Conservation (phyloP, 2,329 filamentous ascomycete genomes). For the Diplodia scrobiculata region DNA sequence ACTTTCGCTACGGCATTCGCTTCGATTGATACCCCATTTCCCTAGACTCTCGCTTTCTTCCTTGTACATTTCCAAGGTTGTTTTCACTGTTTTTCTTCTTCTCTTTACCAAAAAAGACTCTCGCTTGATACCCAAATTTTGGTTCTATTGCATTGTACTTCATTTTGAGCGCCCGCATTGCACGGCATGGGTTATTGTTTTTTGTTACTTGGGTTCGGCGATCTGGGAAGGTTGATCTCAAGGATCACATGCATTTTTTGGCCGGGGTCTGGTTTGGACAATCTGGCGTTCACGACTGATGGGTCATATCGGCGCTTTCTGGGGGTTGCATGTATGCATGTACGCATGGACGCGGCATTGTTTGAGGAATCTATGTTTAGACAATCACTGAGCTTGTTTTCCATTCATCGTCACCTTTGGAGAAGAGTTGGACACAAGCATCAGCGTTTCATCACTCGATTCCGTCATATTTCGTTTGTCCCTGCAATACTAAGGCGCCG, state of each 20-base stretch:
- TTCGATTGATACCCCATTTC: slow-evolving; percentile 23
- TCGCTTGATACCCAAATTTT: slow-evolving; percentile 27
- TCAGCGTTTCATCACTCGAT: slow-evolving; percentile 6
- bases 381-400: not conserved
- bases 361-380: slow-evolving; percentile 24
- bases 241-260: slow-evolving; percentile 11
- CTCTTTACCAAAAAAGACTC: slow-evolving; percentile 6
- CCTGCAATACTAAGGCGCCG: slow-evolving; percentile 1
- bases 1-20: slow-evolving; percentile 16
- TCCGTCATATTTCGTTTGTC: not conserved
- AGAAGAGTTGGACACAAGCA: no score
- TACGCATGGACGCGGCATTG: slow-evolving; percentile 7
- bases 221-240: not conserved
- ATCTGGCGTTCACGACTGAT: slow-evolving; percentile 4
- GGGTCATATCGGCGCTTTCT: not conserved
- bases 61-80: slow-evolving; percentile 11
- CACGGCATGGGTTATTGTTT: not conserved
- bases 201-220: not conserved
- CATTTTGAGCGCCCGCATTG: slow-evolving; percentile 4
- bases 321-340: slow-evolving; percentile 12
- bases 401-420: no score
- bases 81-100: not conserved
- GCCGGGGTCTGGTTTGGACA: not conserved
- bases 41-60: slow-evolving; percentile 17
- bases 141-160: not conserved